phyloP scores from a whole-genome alignment of 495 filamentous ascomycete species.

The Hypoxylon subgilvum region DNA sequence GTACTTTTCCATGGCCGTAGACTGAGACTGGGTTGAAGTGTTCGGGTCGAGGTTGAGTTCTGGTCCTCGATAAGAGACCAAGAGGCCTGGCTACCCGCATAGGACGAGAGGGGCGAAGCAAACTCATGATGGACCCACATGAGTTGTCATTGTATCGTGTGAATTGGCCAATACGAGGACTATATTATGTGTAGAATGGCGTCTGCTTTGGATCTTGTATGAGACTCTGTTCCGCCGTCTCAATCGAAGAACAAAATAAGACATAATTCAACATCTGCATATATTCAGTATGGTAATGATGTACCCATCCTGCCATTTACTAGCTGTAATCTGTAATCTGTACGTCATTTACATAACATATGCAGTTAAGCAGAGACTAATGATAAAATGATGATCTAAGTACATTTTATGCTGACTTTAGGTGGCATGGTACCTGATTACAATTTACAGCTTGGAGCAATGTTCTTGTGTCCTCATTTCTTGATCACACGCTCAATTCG shows the following conservation, averaged over 20 bases:
- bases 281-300: too few relatives aligned
- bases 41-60: conserved; percentile 4
- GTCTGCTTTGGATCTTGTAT: too few relatives aligned
- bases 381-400: too few relatives aligned
- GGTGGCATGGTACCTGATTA: too few relatives aligned
- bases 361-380: too few relatives aligned
- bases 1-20: neutral
- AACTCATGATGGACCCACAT: conserved; percentile 18
- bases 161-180: neutral
- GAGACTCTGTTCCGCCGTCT: too few relatives aligned
- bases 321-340: too few relatives aligned
- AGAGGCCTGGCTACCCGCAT: conserved; percentile 14
- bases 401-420: too few relatives aligned
- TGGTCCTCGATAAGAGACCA: conserved; percentile 1
- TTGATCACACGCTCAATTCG: conserved; percentile 24
- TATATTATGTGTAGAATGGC: neutral
- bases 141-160: neutral
- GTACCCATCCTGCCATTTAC: too few relatives aligned
- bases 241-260: neutral
- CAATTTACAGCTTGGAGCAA: too few relatives aligned
- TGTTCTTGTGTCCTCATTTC: conserved; percentile 20
- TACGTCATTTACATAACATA: neutral
- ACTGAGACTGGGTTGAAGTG: neutral
- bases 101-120: conserved; percentile 5
- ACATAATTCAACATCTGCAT: too few relatives aligned